Conservation (phyloP, 805 yeast genomes). For the Cyberlindnera euphorbiiphila region DNA sequence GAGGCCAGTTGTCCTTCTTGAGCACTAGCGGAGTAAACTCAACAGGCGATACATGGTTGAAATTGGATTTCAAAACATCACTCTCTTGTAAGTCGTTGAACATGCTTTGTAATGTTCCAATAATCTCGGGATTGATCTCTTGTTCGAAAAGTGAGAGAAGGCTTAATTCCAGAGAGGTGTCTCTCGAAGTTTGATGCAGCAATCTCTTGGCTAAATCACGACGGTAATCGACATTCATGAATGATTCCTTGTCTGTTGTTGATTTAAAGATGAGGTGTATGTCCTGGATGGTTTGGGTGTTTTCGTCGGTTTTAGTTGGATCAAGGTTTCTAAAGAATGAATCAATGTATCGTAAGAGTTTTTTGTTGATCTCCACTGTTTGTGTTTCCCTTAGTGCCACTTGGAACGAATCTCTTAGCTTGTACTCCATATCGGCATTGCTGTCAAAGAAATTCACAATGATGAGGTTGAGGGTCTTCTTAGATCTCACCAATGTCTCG, state of each 20-base stretch:
- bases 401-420: constrained; percentile 22
- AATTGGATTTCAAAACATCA: neutral
- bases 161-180: constrained; percentile 11
- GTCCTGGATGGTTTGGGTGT: constrained; percentile 10
- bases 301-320: constrained; percentile 1
- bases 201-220: constrained; percentile 23
- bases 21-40: constrained; percentile 23
- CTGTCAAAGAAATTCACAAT: constrained; percentile 9
- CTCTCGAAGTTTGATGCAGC: constrained; percentile 10
- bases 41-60: neutral
- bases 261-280: constrained; percentile 21
- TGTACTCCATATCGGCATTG: constrained; percentile 18
- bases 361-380: constrained; percentile 12
- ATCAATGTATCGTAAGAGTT: constrained; percentile 20
- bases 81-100: constrained; percentile 18
- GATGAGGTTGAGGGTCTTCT: constrained; percentile 15
- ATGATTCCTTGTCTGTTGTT: constrained; percentile 20
- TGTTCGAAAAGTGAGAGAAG: constrained; percentile 11
- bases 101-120: constrained; percentile 18
- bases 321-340: constrained; percentile 14
- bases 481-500: constrained; percentile 15
- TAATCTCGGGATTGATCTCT: constrained; percentile 18
- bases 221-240: constrained; percentile 18
- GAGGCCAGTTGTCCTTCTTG: constrained; percentile 22
- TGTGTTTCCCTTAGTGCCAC: constrained; percentile 8